Conservation (phyloP, 139 green algal genomes). For the Asterochloris erici region DNA sequence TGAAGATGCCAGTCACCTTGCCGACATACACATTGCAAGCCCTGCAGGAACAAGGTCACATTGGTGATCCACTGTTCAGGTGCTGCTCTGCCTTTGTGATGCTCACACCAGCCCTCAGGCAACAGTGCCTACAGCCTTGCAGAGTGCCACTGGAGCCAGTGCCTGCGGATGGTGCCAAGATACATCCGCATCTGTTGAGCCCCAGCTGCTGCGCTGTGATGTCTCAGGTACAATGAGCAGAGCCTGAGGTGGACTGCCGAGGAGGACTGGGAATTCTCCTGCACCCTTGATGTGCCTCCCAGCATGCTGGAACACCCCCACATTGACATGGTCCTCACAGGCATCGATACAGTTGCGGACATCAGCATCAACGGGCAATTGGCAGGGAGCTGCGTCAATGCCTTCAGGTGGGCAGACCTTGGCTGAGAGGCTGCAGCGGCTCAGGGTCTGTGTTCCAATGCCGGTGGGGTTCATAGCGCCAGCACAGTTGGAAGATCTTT, state of each 20-base stretch:
- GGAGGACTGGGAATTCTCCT: slow-evolving; percentile 58
- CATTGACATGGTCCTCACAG: slow-evolving; percentile 34
- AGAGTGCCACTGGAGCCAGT: neutral
- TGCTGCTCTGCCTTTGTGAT: neutral
- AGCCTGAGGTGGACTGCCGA: slow-evolving; percentile 45
- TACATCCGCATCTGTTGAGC: neutral
- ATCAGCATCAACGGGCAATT: slow-evolving; percentile 44
- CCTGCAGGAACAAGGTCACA: neutral
- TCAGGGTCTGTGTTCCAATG: neutral
- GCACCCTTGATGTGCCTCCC: slow-evolving; percentile 22
- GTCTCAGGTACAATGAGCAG: slow-evolving; percentile 53
- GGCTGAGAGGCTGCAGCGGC: slow-evolving; percentile 14
- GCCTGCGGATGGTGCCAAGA: neutral
- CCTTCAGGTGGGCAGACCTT: slow-evolving; percentile 32
- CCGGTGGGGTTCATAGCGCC: neutral
- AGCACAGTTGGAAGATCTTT: neutral
- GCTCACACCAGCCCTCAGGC: too few relatives aligned
- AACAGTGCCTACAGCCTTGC: too few relatives aligned
- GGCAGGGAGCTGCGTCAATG: slow-evolving; percentile 33
- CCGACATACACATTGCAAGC: slow-evolving; percentile 6
- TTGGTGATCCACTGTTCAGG: slow-evolving; percentile 7
- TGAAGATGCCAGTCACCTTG: neutral
- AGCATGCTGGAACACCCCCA: neutral
- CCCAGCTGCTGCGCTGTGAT: too few relatives aligned
- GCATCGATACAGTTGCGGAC: slow-evolving; percentile 44